Evolutionary conservation across 1,139 yeast genomes (phyloP), one percentile per base, ranked within the genome.

Genomic region (Protomyces pachydermus): DNA sequence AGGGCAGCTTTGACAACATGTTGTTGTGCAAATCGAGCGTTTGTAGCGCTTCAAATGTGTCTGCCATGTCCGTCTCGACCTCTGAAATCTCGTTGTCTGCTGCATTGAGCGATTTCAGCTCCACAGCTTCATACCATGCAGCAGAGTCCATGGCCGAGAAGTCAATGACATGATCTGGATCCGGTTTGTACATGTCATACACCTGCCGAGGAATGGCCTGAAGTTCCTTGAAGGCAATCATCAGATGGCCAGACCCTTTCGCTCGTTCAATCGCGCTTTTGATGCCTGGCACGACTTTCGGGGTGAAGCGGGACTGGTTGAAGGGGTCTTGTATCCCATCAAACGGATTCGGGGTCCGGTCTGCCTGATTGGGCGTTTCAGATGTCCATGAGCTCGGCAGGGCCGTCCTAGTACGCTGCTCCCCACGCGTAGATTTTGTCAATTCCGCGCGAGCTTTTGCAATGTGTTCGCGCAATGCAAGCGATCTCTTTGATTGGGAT

Each of bases 111-210:
- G 53, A 45, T 14, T 50, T 38, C 56, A 58, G 45, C 42, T 58
- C 62, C 9, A 38, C 42, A 18, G 45, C 53, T 12, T 58, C 62
- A 34, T 58, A 58, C 56, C 56, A 58, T n/a, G 62, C 28, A 9
- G 62, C 35, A 3, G 32, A 34, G 25, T 35, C 32, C 56, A 38
- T 50, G 16, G 18, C 34, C 16, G 62, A 51, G 32, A 58, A 58
- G 53, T 58, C 62, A 18, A 58, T 58, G 53, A 58, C 62, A 39
- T 58, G 56, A 14, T 55, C 39, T 5, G 62, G 62, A 42, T 58
- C 62, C 12, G 62, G 62, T 34, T 42, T 58, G 46, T 58, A 58
- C 62, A 58, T 58, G 53, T 58, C 54, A 48, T 37, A 34, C 16
- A 58, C 62, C 12, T 9, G 39, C 32, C 23, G 39, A 16, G 62